These are phyloP conservation scores for Planoprotostelium fungivorum DNA, from an alignment of 78 protist species.

Conservation along the genomic window DNA sequence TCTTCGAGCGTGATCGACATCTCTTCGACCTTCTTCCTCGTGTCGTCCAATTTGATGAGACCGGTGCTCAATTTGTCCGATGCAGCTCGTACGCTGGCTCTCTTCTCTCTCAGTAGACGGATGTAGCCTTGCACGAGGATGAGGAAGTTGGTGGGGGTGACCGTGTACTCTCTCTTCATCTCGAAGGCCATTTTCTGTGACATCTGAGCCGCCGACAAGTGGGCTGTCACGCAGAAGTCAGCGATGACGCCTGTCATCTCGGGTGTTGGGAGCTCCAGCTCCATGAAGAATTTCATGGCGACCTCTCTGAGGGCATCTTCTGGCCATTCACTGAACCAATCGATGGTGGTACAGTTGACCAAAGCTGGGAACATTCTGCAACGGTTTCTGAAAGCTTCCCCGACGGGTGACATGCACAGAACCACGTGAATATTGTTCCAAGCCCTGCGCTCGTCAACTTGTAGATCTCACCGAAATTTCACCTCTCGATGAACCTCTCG, in stretches of 20 bases:
- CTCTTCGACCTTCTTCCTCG: constrained; percentile 49
- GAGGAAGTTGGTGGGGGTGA: constrained; percentile 68
- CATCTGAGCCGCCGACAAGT: constrained; percentile 10
- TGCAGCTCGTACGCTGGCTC: constrained; percentile 11
- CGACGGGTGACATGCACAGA: constrained; percentile 63
- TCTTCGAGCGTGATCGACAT: constrained; percentile 60
- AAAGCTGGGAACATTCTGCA: constrained; percentile 74
- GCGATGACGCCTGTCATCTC: constrained; percentile 11
- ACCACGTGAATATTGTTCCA: constrained; percentile 55
- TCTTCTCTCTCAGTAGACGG: constrained; percentile 35
- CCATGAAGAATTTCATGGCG: constrained; percentile 41
- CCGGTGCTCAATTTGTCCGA: constrained; percentile 62
- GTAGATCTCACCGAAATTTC: no score
- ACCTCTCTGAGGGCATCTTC: constrained; percentile 85
- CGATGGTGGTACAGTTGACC: constrained; percentile 75
- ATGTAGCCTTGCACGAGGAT: constrained; percentile 54
- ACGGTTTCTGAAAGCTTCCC: constrained; percentile 53
- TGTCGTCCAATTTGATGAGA: constrained; percentile 66
- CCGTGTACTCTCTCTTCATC: constrained; percentile 54
- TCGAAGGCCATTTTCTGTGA: constrained; percentile 25
- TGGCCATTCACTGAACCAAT: constrained; percentile 93
- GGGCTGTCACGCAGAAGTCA: constrained; percentile 25
- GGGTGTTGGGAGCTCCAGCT: constrained; percentile 15
- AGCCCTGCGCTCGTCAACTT: no score
- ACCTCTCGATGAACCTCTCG: constrained; percentile 66